These are phyloP conservation scores for Penicillium angulare DNA, from an alignment of 495 filamentous ascomycete genomes.

Conservation along the genomic window DNA sequence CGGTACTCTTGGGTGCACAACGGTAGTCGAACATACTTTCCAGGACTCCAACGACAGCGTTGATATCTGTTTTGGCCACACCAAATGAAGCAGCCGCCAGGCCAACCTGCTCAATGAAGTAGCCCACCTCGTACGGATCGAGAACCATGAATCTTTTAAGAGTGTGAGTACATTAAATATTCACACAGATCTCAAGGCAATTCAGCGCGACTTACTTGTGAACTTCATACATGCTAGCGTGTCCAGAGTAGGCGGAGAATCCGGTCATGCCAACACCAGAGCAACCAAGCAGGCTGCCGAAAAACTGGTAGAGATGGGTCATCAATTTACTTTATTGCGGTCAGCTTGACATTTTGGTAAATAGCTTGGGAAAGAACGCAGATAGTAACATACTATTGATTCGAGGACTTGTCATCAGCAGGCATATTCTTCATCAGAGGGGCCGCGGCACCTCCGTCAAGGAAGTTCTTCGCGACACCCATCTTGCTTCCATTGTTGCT, in stretches of 20 bases:
- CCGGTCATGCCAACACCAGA: constrained; percentile 38
- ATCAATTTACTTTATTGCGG: constrained; percentile 41
- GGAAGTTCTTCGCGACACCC: constrained; percentile 50
- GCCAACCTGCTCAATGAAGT: constrained; percentile 55
- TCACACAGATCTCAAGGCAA: not conserved
- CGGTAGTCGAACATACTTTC: constrained; percentile 40
- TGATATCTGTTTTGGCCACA: constrained; percentile 29
- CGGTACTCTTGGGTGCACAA: constrained; percentile 35
- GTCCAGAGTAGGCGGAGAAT: constrained; percentile 43
- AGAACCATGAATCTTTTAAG: constrained; percentile 52
- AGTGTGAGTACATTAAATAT: not conserved
- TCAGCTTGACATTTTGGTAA: no score
- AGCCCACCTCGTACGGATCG: constrained; percentile 42
- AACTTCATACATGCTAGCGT: constrained; percentile 44
- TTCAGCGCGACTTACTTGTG: constrained; percentile 37
- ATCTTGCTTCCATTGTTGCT: constrained; percentile 38
- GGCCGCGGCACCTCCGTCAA: constrained; percentile 53
- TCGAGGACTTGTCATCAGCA: constrained; percentile 38
- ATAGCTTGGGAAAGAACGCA: no score
- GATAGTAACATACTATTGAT: constrained; percentile 55
- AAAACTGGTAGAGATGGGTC: constrained; percentile 56
- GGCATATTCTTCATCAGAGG: constrained; percentile 51
- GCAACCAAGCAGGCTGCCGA: constrained; percentile 52
- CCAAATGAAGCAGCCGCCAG: constrained; percentile 52
- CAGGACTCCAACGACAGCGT: constrained; percentile 27